A percentile compares a stretch with the other conserved stretches of the same genome.
Evolutionary conservation across 768 basidiomycete species (phyloP).

Genomic region (Tulasnella sp.): DNA sequence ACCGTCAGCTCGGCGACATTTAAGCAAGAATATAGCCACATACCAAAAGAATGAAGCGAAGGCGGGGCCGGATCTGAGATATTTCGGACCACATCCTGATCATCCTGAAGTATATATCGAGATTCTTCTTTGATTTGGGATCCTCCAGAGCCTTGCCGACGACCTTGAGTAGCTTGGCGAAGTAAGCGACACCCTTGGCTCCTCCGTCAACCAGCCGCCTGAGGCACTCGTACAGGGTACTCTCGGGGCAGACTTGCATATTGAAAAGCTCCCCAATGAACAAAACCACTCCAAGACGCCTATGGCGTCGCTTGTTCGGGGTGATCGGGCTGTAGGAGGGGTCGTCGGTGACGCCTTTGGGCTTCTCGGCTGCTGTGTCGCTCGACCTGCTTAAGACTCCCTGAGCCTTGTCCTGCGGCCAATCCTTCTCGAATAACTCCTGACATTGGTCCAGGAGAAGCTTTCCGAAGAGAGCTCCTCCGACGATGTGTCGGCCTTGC

Average conservation of each 20-base stretch:
- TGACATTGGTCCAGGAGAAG: neutral
- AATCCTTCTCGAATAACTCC: neutral
- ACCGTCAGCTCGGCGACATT: neutral
- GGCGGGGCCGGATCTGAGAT: neutral
- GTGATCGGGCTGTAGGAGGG: neutral
- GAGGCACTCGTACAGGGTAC: neutral
- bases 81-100: neutral
- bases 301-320: neutral
- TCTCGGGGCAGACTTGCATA: neutral
- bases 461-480: neutral
- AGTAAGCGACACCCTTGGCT: neutral
- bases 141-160: neutral
- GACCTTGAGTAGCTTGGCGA: neutral
- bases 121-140: neutral
- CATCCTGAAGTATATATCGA: neutral
- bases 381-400: neutral
- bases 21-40: neutral
- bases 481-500: neutral
- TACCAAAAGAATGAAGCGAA: neutral
- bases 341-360: neutral
- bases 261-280: constrained; percentile 6
- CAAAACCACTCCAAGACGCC: neutral
- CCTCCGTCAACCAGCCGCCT: neutral
- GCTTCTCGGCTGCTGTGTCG: neutral
- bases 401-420: neutral